Conservation (phyloP, 2,329 filamentous ascomycete genomes). For the Exophiala sideris region DNA sequence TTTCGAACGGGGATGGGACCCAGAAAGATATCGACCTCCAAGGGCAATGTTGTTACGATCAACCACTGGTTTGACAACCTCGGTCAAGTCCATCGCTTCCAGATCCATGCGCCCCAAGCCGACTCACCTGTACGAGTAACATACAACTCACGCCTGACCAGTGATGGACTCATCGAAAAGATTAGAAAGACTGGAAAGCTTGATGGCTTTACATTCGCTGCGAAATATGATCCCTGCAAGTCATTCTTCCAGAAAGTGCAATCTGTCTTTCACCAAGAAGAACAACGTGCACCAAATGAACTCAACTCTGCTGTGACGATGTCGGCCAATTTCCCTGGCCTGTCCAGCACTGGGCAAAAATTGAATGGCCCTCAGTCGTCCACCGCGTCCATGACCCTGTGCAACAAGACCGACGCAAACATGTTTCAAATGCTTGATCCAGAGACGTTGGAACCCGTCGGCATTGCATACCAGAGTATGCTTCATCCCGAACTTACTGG, state of each 20-base stretch:
- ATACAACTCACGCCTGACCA: conserved; percentile 69
- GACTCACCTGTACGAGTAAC: conserved; percentile 48
- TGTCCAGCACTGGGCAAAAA: conserved; percentile 33
- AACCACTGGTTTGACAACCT: conserved; percentile 77
- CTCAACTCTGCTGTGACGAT: conserved; percentile 65
- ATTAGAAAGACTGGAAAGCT: conserved; percentile 60
- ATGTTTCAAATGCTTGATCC: conserved; percentile 62
- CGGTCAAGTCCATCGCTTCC: conserved; percentile 67
- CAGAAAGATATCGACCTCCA: conserved; percentile 58
- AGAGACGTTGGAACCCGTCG: conserved; percentile 68
- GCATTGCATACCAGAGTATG: conserved; percentile 55
- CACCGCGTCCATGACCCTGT: conserved; percentile 48
- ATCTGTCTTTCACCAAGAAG: conserved; percentile 51
- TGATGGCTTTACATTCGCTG: conserved; percentile 62
- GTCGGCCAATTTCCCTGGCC: conserved; percentile 61
- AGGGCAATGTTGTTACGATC: conserved; percentile 57
- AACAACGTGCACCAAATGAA: conserved; percentile 34
- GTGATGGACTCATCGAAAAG: conserved; percentile 59
- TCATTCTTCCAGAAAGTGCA: conserved; percentile 70
- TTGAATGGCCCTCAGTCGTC: conserved; percentile 18
- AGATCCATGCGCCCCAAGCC: conserved; percentile 53
- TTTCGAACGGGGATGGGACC: conserved; percentile 73
- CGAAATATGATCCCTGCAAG: conserved; percentile 70
- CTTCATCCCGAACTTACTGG: conserved; percentile 69
- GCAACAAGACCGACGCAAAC: conserved; percentile 58